These are phyloP conservation scores for Bromus sterilis DNA, from an alignment of 176 grass and related monocot species.

Conservation along the genomic window DNA sequence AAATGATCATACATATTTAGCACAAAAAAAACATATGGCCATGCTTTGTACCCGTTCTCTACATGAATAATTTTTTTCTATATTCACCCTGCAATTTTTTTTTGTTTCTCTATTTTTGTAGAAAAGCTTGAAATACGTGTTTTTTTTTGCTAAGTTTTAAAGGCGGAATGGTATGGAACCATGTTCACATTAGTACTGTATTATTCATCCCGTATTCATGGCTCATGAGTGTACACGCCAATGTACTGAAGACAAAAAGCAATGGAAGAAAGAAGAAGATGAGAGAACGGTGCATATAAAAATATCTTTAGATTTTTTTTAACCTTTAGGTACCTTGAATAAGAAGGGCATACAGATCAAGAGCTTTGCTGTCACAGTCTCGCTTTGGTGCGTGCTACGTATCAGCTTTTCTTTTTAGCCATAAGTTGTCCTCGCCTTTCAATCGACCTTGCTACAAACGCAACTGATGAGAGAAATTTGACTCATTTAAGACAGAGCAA, in stretches of 20 bases:
- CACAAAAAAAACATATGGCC: neutral
- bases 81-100: too few species aligned
- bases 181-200: neutral
- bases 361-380: conserved; percentile 55
- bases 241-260: conserved; percentile 27
- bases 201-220: neutral
- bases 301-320: conserved; percentile 40
- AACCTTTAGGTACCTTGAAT: conserved; percentile 62
- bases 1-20: neutral
- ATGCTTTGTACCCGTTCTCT: neutral
- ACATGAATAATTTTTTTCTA: neutral
- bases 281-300: conserved; percentile 6
- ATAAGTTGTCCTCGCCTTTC: conserved; percentile 43
- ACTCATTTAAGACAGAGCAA: neutral
- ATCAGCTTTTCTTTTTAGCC: conserved; percentile 39
- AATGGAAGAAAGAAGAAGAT: neutral
- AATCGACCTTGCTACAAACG: conserved; percentile 1
- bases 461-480: neutral
- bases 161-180: neutral
- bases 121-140: neutral
- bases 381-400: conserved; percentile 39
- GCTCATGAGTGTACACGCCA: neutral
- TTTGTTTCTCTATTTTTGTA: too few species aligned
- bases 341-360: conserved; percentile 55
- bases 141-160: neutral